Conservation (phyloP, 306 rosid species). For the Adenanthera pavonina region DNA sequence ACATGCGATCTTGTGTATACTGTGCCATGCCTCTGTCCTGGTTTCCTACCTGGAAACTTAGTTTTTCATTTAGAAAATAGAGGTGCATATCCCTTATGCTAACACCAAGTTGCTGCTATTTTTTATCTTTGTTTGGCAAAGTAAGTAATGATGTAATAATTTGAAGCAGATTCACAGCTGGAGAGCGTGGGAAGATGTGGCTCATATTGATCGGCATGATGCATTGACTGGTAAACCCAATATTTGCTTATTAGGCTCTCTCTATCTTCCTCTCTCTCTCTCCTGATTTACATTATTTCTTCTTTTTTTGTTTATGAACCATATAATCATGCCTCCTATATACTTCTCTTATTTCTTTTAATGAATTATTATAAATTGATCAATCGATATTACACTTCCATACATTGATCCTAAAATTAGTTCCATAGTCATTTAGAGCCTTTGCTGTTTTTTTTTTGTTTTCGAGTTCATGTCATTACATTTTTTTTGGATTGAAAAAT, state of each 20-base stretch:
- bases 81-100: background rate
- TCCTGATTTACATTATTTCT: constrained; percentile 1
- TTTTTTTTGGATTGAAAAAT: background rate
- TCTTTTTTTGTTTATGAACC: background rate
- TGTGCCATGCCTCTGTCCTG: background rate
- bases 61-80: background rate
- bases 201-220: constrained; percentile 73
- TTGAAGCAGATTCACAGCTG: constrained; percentile 87
- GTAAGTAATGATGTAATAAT: constrained; percentile 36
- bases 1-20: background rate
- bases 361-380: background rate
- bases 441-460: background rate
- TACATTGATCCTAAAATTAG: background rate
- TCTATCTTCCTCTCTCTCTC: background rate
- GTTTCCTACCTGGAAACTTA: background rate
- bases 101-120: constrained; percentile 25
- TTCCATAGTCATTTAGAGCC: background rate
- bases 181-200: constrained; percentile 96
- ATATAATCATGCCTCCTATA: background rate
- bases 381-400: background rate
- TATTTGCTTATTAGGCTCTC: constrained; percentile 1
- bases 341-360: background rate
- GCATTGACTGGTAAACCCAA: constrained; percentile 63
- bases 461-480: background rate
- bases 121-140: constrained; percentile 37